Conservation (phyloP, 345 rosid species). For the Gossypium arboreum region DNA sequence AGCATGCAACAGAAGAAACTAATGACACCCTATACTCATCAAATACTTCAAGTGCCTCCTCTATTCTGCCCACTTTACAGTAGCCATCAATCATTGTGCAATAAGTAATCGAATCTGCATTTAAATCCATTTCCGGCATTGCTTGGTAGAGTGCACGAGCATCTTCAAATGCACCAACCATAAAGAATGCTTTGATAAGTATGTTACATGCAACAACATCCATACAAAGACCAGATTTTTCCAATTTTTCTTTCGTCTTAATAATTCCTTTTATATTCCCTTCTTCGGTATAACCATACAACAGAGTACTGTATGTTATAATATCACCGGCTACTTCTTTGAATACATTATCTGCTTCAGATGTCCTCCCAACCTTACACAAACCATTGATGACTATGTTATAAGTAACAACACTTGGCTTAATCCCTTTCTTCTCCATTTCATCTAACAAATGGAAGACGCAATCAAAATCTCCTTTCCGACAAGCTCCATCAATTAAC, state of each 20-base stretch:
- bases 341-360: slow-evolving; percentile 60
- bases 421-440: slow-evolving; percentile 68
- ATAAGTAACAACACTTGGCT: slow-evolving; percentile 49
- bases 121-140: slow-evolving; percentile 55
- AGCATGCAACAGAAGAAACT: slow-evolving; percentile 51
- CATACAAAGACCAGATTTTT: slow-evolving; percentile 47
- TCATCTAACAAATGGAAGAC: slow-evolving; percentile 53
- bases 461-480: slow-evolving; percentile 45
- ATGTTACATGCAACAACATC: slow-evolving; percentile 71
- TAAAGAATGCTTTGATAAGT: slow-evolving; percentile 61
- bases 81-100: slow-evolving; percentile 54
- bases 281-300: slow-evolving; percentile 61
- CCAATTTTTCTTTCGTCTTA: slow-evolving; percentile 46
- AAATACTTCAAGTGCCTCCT: slow-evolving; percentile 75
- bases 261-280: slow-evolving; percentile 45
- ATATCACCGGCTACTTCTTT: slow-evolving; percentile 56
- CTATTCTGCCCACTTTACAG: slow-evolving; percentile 57
- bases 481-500: slow-evolving; percentile 68
- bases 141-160: slow-evolving; percentile 52
- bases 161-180: slow-evolving; percentile 75
- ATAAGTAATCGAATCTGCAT: slow-evolving; percentile 55
- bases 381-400: slow-evolving; percentile 65
- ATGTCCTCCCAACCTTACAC: slow-evolving; percentile 63
- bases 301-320: slow-evolving; percentile 55
- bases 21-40: slow-evolving; percentile 55